These are phyloP conservation scores for Chrysoporthe puriensis DNA, from an alignment of 2,329 filamentous ascomycete species.

Conservation along the genomic window DNA sequence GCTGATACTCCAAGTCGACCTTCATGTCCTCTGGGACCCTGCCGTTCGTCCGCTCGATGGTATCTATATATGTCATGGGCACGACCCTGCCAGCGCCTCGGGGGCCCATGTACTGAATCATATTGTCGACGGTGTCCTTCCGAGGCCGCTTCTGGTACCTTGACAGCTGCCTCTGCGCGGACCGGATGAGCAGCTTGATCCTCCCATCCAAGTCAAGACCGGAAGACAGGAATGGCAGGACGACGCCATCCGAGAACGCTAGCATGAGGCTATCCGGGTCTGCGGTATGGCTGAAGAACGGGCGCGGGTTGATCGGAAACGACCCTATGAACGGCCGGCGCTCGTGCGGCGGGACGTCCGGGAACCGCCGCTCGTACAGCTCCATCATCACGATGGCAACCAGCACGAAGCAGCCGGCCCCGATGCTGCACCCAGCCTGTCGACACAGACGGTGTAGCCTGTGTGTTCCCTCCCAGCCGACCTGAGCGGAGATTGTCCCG, in stretches of 20 bases:
- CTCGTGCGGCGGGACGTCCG: constrained; percentile 13
- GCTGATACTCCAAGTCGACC: constrained; percentile 14
- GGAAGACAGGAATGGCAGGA: constrained; percentile 21
- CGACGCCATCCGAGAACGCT: constrained; percentile 24
- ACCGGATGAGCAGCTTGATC: constrained; percentile 24
- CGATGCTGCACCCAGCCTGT: constrained; percentile 32
- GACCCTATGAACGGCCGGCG: constrained; percentile 23
- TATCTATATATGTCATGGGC: constrained; percentile 23
- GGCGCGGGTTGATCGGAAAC: constrained; percentile 26
- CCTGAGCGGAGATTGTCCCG: constrained; percentile 25
- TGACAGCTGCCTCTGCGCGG: constrained; percentile 25
- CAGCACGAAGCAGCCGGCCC: constrained; percentile 32
- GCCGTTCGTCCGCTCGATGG: constrained; percentile 21
- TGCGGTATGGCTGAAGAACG: constrained; percentile 21
- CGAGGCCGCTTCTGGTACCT: constrained; percentile 23
- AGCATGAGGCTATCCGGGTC: constrained; percentile 24
- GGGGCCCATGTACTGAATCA: constrained; percentile 20
- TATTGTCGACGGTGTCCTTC: not conserved
- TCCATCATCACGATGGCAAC: constrained; percentile 35
- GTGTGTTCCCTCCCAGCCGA: constrained; percentile 24
- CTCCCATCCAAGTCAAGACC: constrained; percentile 23
- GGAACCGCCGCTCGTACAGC: constrained; percentile 30
- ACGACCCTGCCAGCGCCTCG: constrained; percentile 20
- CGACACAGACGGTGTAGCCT: constrained; percentile 32
- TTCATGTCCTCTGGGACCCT: constrained; percentile 15